phyloP scores from a whole-genome alignment of 345 rosid genomes.

The Rubroshorea leprosula region DNA sequence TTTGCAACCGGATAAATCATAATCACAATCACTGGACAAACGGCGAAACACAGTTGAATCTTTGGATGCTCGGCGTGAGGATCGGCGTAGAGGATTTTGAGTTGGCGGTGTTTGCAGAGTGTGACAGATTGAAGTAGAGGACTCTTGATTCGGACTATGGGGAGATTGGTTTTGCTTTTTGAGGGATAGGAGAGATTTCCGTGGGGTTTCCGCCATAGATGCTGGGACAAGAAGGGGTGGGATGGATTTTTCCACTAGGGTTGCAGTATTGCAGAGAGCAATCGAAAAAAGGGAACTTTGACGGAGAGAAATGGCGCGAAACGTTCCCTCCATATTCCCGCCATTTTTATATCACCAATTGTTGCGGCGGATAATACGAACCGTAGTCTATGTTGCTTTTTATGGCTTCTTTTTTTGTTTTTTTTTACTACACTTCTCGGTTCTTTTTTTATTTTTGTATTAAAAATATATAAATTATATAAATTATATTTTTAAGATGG shows the following conservation, averaged over 20 bases:
- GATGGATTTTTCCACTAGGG: conserved; percentile 14
- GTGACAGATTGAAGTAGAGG: conserved; percentile 22
- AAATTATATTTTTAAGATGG: no score
- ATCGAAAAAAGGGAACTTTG: conserved; percentile 4
- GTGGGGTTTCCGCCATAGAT: conserved; percentile 53
- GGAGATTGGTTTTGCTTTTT: conserved; percentile 16
- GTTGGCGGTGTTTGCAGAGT: conserved; percentile 50
- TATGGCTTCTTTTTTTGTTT: neutral
- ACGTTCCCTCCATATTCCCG: conserved; percentile 33
- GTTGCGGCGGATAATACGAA: neutral
- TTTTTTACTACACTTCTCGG: no score
- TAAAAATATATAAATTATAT: no score
- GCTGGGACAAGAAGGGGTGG: neutral
- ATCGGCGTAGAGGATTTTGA: conserved; percentile 46
- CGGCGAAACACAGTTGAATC: neutral
- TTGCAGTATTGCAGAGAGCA: conserved; percentile 13
- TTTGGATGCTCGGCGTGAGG: conserved; percentile 25
- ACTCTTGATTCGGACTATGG: neutral
- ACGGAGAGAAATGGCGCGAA: conserved; percentile 51
- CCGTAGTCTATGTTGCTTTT: neutral
- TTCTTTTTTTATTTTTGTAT: no score
- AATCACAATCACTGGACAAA: neutral
- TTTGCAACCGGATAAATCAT: neutral
- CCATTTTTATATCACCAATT: neutral
- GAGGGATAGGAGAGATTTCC: conserved; percentile 30